Conservation (phyloP, 2,329 filamentous ascomycete genomes). For the Xylaria polymorpha region DNA sequence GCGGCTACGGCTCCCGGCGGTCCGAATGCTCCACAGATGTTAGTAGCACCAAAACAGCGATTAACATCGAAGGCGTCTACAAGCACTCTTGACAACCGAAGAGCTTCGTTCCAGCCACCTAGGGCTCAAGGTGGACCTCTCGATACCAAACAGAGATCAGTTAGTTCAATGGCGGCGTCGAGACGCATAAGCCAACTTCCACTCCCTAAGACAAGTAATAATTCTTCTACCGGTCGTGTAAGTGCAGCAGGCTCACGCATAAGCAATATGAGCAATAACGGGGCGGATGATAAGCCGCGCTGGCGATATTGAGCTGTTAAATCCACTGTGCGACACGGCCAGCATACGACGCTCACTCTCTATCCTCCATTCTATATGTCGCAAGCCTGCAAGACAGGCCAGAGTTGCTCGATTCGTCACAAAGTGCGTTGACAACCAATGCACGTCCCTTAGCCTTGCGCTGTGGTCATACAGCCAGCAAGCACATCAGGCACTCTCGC, state of each 20-base stretch:
- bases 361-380: conserved; percentile 19
- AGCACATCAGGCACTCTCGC: conserved; percentile 9
- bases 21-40: conserved; percentile 59
- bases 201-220: conserved; percentile 52
- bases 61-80: conserved; percentile 59
- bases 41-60: conserved; percentile 60
- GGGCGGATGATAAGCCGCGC: conserved; percentile 57
- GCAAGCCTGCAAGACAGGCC: conserved; percentile 13
- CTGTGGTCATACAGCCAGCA: conserved; percentile 21
- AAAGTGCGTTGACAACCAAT: background rate
- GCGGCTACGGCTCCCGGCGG: conserved; percentile 61
- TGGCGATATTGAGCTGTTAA: conserved; percentile 57
- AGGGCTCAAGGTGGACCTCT: conserved; percentile 49
- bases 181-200: conserved; percentile 67
- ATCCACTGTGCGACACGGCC: conserved; percentile 6
- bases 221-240: conserved; percentile 33
- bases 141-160: conserved; percentile 58
- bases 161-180: conserved; percentile 66
- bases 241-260: conserved; percentile 44
- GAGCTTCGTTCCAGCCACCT: conserved; percentile 65
- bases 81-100: conserved; percentile 58
- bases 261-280: conserved; percentile 52
- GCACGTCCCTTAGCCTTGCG: conserved; percentile 5
- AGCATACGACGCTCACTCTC: conserved; percentile 5
- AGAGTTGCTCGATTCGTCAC: conserved; percentile 6